These are phyloP conservation scores for Nicotiana benthamiana DNA, from an alignment of 257 asterid species.

Conservation along the genomic window DNA sequence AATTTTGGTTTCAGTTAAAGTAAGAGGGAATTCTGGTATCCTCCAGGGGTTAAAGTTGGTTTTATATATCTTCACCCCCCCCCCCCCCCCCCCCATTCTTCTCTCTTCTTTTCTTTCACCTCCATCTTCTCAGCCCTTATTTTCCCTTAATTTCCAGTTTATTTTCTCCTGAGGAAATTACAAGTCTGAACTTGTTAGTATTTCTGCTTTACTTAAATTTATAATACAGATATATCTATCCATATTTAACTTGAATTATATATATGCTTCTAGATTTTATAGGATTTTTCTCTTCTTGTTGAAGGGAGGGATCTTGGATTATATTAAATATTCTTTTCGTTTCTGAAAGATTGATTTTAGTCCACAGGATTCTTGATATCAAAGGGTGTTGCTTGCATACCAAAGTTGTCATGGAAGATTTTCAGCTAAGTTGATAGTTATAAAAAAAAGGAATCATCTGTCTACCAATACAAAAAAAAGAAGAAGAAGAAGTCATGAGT, in stretches of 20 bases:
- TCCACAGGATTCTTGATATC: conserved; percentile 1
- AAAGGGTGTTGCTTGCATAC: not conserved
- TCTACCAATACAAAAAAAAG: not conserved
- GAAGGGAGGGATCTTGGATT: not conserved
- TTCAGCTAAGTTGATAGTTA: not conserved
- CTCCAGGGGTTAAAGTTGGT: conserved; percentile 47
- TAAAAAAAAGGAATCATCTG: not conserved
- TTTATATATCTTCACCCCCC: conserved; percentile 22
- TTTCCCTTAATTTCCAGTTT: not conserved
- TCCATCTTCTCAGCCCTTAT: not conserved
- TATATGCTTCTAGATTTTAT: not conserved
- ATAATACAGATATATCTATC: not conserved
- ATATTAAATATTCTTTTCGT: not conserved
- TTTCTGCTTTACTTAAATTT: not conserved
- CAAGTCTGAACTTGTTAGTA: not conserved
- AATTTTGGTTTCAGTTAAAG: conserved; percentile 57
- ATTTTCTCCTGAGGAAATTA: not conserved
- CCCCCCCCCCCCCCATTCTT: not conserved
- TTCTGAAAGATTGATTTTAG: not conserved
- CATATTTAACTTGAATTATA: not conserved
- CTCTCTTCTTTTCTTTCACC: conserved; percentile 5
- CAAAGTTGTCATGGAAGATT: not conserved
- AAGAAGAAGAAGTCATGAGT: conserved; percentile 30
- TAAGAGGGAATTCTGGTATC: conserved; percentile 40
- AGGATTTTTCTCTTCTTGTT: not conserved